These are phyloP conservation scores for Cyclospora cayetanensis DNA, from an alignment of 169 alveolate genomes.

Conservation along the genomic window DNA sequence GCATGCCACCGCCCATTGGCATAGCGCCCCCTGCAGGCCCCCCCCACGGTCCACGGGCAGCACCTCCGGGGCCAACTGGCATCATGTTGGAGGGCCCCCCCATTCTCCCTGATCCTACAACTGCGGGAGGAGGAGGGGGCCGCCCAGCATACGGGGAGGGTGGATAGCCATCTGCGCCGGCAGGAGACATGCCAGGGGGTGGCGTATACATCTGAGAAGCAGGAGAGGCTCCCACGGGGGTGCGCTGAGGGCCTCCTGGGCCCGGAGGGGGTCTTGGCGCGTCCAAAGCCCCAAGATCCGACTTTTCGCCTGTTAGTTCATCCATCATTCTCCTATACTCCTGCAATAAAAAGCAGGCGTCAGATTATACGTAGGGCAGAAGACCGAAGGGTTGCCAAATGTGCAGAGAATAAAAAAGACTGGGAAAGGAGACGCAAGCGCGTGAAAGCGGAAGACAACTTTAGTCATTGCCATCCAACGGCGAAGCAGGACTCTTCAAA, in stretches of 20 bases:
- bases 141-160: not conserved
- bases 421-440: no score
- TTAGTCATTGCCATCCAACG: no score
- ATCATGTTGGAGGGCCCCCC: not conserved
- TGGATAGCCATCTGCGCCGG: not conserved
- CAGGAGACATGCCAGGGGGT: not conserved
- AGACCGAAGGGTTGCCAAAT: no score
- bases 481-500: no score
- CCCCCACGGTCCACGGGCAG: not conserved
- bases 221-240: constrained; percentile 8
- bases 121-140: not conserved
- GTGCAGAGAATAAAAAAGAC: no score
- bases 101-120: not conserved
- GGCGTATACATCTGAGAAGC: not conserved
- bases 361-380: no score
- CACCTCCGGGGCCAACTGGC: no score
- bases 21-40: not conserved
- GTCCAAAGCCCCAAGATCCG: constrained; percentile 27
- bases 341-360: no score
- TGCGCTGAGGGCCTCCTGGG: constrained; percentile 12
- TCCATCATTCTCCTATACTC: constrained; percentile 69
- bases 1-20: not conserved
- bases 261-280: not conserved
- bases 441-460: no score
- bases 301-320: constrained; percentile 56